These are phyloP conservation scores for Cyclotella baltica DNA, from an alignment of 108 stramenopile species.

Conservation along the genomic window DNA sequence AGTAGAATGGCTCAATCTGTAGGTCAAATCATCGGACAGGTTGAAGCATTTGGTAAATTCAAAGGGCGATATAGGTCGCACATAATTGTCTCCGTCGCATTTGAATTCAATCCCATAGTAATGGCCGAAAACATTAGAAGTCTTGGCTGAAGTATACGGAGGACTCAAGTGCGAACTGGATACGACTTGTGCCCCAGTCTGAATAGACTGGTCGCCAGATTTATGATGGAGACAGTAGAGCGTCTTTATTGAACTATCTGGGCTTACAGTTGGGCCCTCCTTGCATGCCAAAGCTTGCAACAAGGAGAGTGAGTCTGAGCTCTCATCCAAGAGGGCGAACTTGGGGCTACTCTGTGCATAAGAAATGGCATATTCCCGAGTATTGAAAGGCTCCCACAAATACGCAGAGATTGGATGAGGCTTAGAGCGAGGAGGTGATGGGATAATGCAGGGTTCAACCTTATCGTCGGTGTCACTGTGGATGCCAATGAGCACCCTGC, in stretches of 20 bases:
- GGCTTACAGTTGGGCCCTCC: background rate
- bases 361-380: too few species aligned
- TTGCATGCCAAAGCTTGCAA: background rate
- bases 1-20: background rate
- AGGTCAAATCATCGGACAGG: background rate
- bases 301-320: too few species aligned
- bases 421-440: too few species aligned
- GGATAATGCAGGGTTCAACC: background rate
- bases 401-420: too few species aligned
- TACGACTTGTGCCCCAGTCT: conserved; percentile 7
- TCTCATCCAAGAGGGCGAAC: too few species aligned
- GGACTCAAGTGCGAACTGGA: background rate
- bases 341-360: too few species aligned
- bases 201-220: background rate
- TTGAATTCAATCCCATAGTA: conserved; percentile 16
- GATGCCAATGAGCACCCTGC: background rate
- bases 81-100: background rate
- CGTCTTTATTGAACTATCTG: background rate
- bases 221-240: background rate
- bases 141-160: background rate
- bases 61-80: conserved; percentile 7
- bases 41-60: conserved; percentile 5
- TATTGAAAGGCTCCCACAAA: too few species aligned
- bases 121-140: conserved; percentile 1
- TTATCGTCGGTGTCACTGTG: background rate